Percentiles rank a stretch among this genome's conserved stretches.
Evolutionary conservation across 2,329 filamentous ascomycete genomes (phyloP).

Genomic region (Colletotrichum filicis): DNA sequence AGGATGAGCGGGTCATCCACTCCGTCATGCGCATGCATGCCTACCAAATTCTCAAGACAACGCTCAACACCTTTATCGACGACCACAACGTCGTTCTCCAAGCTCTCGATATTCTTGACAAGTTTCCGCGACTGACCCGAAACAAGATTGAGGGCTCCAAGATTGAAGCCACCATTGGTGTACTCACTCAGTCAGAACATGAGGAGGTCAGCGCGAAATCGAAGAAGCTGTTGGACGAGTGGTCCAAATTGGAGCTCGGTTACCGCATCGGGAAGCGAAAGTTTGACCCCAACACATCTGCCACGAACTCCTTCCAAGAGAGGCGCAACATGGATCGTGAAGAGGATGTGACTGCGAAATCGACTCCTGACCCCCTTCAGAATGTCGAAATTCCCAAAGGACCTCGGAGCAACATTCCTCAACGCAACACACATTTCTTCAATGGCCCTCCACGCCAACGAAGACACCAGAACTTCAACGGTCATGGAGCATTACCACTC

Average conservation of each 20-base stretch:
- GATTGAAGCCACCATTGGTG: constrained; percentile 84
- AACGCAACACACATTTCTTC: constrained; percentile 62
- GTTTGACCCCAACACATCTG: constrained; percentile 73
- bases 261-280: constrained; percentile 96
- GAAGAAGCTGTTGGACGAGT: constrained; percentile 78
- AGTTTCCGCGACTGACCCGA: constrained; percentile 88
- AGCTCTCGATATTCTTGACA: constrained; percentile 88
- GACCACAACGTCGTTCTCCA: constrained; percentile 91
- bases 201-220: constrained; percentile 80
- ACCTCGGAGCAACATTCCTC: constrained; percentile 69
- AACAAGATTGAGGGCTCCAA: constrained; percentile 98
- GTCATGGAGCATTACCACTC: constrained; percentile 70
- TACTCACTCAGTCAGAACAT: constrained; percentile 74
- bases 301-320: constrained; percentile 67
- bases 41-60: constrained; percentile 92
- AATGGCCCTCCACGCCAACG: constrained; percentile 50
- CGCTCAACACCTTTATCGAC: constrained; percentile 85
- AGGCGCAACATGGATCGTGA: constrained; percentile 65
- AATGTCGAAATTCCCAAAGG: constrained; percentile 66
- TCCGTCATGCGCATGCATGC: constrained; percentile 96
- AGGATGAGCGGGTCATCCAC: constrained; percentile 88
- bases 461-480: constrained; percentile 64
- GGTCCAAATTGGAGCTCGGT: constrained; percentile 89
- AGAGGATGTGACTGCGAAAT: constrained; percentile 47
- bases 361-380: constrained; percentile 54